Base-by-base conservation (phyloP, 1,284 basidiomycete genomes). In the Trametes polyzona region DNA sequence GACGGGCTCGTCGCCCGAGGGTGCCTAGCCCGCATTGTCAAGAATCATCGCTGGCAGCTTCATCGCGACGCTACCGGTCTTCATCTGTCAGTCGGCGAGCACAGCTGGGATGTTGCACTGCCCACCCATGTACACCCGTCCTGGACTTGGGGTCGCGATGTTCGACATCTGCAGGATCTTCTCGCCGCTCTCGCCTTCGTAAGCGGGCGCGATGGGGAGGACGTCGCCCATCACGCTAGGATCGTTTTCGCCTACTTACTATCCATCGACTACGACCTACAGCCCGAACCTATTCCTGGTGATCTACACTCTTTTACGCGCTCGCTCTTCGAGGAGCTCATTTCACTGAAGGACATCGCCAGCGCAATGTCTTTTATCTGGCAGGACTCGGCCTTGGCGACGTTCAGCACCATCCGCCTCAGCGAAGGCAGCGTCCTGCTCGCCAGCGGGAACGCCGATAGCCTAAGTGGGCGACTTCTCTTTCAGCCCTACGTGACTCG, bases 401-500 rank as follows among this genome's bases (percentile, higher is more conserved):
- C 30, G 2, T 62, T 59, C 47, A 59, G 61, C 36, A 62, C 61
- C 9, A 23, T 62, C n/a, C n/a, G 14, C 14, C 51, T 57, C 16
- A 35, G 21, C 17, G 61, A 62, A 12, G 57, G 52, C 2, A 57
- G 40, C 41, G 48, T 62, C 37, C 40, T 62, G 17, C 48, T 62
- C 24, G 44, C 59, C 23, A 59, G 55, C 35, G 60, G 60, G 17
- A 62, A 62, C 43, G 57, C 27, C 12, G 19, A 27, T 1, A 30
- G 27, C 12, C 17, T 62, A 19, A 26, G 21, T 4, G 57, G 57
- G 0, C 47, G 36, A 17, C 32, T 50, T 7, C 43, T 62, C 21
- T 59, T 62, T 49, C 61, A 59, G 35, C 57, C 57, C 9, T 59
- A 57, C 47, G 55, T 62, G 2, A 23, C 46, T 2, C 57, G 61